These are phyloP conservation scores for Colletotrichum viniferum DNA, from an alignment of 2,329 filamentous ascomycete genomes.

Conservation along the genomic window DNA sequence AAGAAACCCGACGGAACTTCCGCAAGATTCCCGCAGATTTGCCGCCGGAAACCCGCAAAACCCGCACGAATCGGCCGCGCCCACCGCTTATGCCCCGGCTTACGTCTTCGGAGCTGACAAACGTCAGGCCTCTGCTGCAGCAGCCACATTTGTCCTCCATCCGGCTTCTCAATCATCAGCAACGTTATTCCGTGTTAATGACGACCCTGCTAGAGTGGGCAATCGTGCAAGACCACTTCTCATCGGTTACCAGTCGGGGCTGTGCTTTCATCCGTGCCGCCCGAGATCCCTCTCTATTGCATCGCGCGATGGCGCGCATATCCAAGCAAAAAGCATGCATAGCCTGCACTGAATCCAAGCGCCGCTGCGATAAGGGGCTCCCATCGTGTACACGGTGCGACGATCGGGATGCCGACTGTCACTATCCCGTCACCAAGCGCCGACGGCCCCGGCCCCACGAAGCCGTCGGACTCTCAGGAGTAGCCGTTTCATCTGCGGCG, in stretches of 20 bases:
- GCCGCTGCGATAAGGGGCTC: slow-evolving; percentile 37
- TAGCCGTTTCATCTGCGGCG: not conserved
- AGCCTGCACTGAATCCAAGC: slow-evolving; percentile 37
- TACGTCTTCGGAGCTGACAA: not conserved
- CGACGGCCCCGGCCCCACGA: not conserved
- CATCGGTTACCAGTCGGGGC: not conserved
- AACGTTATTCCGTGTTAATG: not conserved
- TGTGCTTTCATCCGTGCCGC: not conserved
- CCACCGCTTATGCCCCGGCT: not conserved
- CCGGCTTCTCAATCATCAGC: not conserved
- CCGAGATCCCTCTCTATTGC: not conserved
- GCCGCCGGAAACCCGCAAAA: slow-evolving; percentile 23
- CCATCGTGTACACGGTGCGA: slow-evolving; percentile 35
- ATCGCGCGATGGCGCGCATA: not conserved
- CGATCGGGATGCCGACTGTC: slow-evolving; percentile 24
- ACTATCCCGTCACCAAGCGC: slow-evolving; percentile 19
- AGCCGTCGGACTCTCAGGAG: not conserved
- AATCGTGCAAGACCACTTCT: not conserved
- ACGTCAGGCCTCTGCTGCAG: not conserved
- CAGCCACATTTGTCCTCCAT: not conserved
- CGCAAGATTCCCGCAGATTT: not conserved
- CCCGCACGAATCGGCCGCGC: not conserved
- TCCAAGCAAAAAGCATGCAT: slow-evolving; percentile 34
- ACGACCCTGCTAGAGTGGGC: not conserved
- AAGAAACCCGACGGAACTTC: not conserved